Conservation (phyloP, 2,329 filamentous ascomycete species). For the Whalleya microplaca region DNA sequence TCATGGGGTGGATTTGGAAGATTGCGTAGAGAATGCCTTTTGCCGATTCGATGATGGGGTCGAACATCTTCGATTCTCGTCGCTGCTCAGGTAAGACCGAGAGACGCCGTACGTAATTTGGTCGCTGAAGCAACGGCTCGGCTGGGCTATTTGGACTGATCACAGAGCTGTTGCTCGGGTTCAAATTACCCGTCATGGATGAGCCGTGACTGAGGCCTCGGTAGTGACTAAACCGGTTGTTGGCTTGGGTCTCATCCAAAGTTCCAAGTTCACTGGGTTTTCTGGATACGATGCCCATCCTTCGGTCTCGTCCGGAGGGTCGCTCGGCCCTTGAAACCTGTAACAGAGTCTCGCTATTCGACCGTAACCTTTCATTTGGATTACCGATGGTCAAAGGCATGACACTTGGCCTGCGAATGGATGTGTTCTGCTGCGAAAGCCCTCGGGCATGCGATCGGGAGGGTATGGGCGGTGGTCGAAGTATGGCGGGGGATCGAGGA, state of each 20-base stretch:
- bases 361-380: constrained; percentile 67
- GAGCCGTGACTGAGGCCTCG: constrained; percentile 70
- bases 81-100: constrained; percentile 67
- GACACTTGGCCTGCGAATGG: constrained; percentile 71
- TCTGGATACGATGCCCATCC: constrained; percentile 67
- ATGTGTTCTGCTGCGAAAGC: constrained; percentile 68
- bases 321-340: constrained; percentile 53
- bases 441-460: constrained; percentile 80
- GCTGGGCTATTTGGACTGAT: constrained; percentile 64
- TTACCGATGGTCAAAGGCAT: constrained; percentile 72
- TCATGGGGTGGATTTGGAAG: constrained; percentile 70
- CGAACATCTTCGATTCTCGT: constrained; percentile 62
- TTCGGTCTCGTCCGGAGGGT: constrained; percentile 58
- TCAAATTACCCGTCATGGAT: constrained; percentile 59
- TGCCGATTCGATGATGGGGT: constrained; percentile 66
- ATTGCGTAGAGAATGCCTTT: constrained; percentile 70
- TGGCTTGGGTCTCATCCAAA: constrained; percentile 64
- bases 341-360: constrained; percentile 65
- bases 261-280: constrained; percentile 65
- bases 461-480: constrained; percentile 76
- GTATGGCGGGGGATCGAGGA: constrained; percentile 67
- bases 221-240: constrained; percentile 69
- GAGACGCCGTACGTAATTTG: constrained; percentile 65
- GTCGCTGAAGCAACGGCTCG: constrained; percentile 59
- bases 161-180: constrained; percentile 40